Evolutionary conservation across 805 yeast species (phyloP), one percentile per base, ranked within the genome.

Genomic region (Helenozyma rhizophorensis): DNA sequence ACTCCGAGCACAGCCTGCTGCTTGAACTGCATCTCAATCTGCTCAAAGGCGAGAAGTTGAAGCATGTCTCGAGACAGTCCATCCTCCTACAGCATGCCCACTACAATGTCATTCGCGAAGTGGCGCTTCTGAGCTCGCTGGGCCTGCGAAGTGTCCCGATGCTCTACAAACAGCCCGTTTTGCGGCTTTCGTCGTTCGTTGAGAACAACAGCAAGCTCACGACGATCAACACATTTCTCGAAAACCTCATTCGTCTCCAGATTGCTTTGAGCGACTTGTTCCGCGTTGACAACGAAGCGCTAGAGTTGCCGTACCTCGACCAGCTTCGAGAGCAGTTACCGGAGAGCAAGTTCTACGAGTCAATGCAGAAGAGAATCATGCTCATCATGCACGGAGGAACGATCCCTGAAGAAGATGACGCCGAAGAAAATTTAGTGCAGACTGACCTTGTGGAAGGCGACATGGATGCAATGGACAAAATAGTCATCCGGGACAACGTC

Each of bases 301-400:
- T 37, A 5, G 30, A 36, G 23, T 36, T 54, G 6, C 56, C 57
- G 10, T 46, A 48, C 26, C 33, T 53, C n/a, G 30, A 29, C 1
- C 38, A 46, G 12, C 32, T 54, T 1, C 13, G 42, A 14, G 41
- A 40, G 19, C 41, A 54, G 2, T 40, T 61, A 5, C 64, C 59
- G 6, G 35, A 34, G 31, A 5, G 42, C 21, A 14, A 38, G 45
- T 42, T 60, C 48, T 42, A 38, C 37, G 55, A 61, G 25, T 43
- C 62, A 14, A 56, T 66, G 4, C 60, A 58, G 30, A 50, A 50
- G 25, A 63, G 62, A 34, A 65, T 62, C 39, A 39, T 47, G 30
- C 40, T 51, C 28, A 47, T 65, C 42, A 27, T 51, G 6, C 51
- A 52, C 5, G 30, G 26, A 3, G 33, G 26, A 6, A 18, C 12